A percentile compares a stretch with the other conserved stretches of the same genome.
phyloP scores from a whole-genome alignment of 768 basidiomycete species.

The Panaeolus cyanescens region DNA sequence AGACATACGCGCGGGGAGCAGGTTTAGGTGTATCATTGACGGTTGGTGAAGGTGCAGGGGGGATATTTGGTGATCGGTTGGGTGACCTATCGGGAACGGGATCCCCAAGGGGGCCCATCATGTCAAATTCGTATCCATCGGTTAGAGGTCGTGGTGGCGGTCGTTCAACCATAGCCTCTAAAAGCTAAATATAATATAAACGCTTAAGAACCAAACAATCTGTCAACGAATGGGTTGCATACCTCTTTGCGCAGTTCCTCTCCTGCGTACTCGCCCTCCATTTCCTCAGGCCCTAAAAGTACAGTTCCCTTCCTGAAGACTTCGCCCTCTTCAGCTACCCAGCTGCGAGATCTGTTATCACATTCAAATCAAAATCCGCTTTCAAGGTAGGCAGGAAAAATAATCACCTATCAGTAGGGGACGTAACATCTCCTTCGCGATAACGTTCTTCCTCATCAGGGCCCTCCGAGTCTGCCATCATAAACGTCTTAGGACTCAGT shows the following conservation, averaged over 20 bases:
- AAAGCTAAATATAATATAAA: constrained; percentile 46
- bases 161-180: constrained; percentile 85
- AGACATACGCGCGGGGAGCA: constrained; percentile 59
- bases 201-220: not conserved
- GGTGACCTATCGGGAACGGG: constrained; percentile 9
- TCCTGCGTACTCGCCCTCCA: constrained; percentile 87
- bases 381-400: not conserved
- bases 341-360: constrained; percentile 60
- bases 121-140: constrained; percentile 59
- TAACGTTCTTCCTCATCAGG: constrained; percentile 52
- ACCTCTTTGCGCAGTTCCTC: constrained; percentile 87
- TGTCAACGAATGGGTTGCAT: constrained; percentile 9
- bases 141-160: constrained; percentile 74
- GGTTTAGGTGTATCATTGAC: constrained; percentile 39
- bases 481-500: constrained; percentile 62
- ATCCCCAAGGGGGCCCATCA: constrained; percentile 19
- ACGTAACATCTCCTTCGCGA: constrained; percentile 33
- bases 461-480: constrained; percentile 47
- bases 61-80: constrained; percentile 19
- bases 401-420: constrained; percentile 54
- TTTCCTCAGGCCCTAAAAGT: constrained; percentile 79
- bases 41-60: constrained; percentile 27
- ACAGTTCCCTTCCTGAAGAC: constrained; percentile 91
- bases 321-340: constrained; percentile 95
- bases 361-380: constrained; percentile 2